Base-by-base conservation (phyloP, 306 rosid species). In the Abrus pulchellus region DNA sequence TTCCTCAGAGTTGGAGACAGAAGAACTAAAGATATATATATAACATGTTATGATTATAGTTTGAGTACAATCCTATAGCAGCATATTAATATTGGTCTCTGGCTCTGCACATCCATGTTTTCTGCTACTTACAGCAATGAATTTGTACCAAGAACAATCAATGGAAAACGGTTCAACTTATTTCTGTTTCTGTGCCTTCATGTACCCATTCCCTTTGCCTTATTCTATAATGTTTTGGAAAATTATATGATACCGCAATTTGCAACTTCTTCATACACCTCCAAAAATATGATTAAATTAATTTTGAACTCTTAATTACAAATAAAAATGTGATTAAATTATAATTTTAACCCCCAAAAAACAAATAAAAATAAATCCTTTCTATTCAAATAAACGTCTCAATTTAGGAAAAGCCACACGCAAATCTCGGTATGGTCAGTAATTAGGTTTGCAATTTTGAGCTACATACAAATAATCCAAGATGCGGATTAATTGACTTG, bases 71-170 rank as follows among this genome's bases (percentile, higher is more conserved):
- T 72, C 40, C 74, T 77, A 61, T 67, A 60, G 61, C 82, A 56
- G 77, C 63, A 56, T 68, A 72, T 81, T 74, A 67, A 82, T 85
- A 61, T 74, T 65, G 73, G 67, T 12, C 72, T 68, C 52, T 74
- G 83, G 65, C 20, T 20, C 20, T 20, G 20, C 20, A 20, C 20
- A 20, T 20, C 34, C 66, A 70, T 74, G 44, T 73, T 54, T 59
- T 41, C 78, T 80, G 84, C 45, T 44, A 4, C 79, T 80, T n/a
- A 14, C 77, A 27, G 74, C 64, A 66, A 45, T 59, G 80, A 77
- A 73, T 57, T 61, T 78, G 75, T 48, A 74, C 76, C 50, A 82
- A 82, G 44, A 68, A 74, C 57, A 59, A 74, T 77, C 20, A 78
- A 62, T 82, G 55, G 74, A 85, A 66, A 64, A 72, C 62, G 28